Base-by-base conservation (phyloP, 2,329 filamentous ascomycete species). In the Penicillium sp. region DNA sequence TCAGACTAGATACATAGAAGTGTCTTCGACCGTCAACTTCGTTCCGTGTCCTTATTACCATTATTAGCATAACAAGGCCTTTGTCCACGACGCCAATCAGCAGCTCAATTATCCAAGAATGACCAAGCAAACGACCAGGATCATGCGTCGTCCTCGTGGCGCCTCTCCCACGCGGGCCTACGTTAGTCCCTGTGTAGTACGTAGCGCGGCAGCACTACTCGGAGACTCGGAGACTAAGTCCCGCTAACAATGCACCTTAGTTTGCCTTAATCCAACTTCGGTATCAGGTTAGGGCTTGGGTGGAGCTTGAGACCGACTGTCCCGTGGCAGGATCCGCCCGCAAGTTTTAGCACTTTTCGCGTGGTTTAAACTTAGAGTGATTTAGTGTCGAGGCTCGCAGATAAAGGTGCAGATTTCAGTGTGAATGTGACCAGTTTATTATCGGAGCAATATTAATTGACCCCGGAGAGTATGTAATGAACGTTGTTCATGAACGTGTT, bases 231-330 rank as follows among this genome's bases (percentile, higher is more conserved):
- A 17, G 10, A 19, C n/a, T 22, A 44, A 22, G n/a, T 10, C 8
- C 40, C 2, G 13, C 35, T 17, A 37, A 37, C 10, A 37, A 37
- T 37, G 35, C 35, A 13, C 35, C 35, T 37, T 37, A 37, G 13
- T 13, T 19, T 40, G 38, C 38, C 40, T 44, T 44, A 22, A 22
- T 44, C 40, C 40, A 4, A 44, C 28, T 24, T 22, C 53, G 30
- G 47, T 57, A 56, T 61, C 59, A 57, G 47, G 17, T 38, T 53
- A 56, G 59, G 54, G 59, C 38, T 45, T 26, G 30, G 17, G 59
- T 61, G 59, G 59, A 44, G 15, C 44, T 28, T 55, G 33, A 42
- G n/a, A 42, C 40, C 12, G 19, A 24, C 42, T 24, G 42, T 44
- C 42, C 19, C 42, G 42, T 24, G 42, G 42, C 42, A 4, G 42